Evolutionary conservation across 2,329 filamentous ascomycete genomes (phyloP).

Genomic region (Penicillium sp.): DNA sequence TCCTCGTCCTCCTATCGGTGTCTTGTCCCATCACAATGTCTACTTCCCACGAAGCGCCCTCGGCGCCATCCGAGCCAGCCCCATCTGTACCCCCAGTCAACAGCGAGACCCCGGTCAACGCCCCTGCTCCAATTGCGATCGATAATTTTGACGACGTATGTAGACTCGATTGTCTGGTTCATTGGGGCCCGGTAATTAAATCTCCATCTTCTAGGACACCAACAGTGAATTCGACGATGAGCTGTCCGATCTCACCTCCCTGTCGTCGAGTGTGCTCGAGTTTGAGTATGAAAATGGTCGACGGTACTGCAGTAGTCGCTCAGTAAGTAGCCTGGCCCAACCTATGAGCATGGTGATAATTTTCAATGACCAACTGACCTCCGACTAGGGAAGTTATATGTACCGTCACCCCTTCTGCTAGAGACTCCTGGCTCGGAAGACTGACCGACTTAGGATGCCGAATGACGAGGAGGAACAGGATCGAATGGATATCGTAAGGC

Average conservation of each 20-base stretch:
- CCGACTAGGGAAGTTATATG: conserved; percentile 16
- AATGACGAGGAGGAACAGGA: conserved; percentile 37
- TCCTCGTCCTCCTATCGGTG: neutral
- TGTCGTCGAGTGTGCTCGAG: conserved; percentile 30
- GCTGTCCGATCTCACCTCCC: conserved; percentile 18
- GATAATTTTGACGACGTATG: conserved; percentile 17
- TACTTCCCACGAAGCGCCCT: neutral
- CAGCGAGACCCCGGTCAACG: conserved; percentile 5
- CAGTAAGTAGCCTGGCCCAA: conserved; percentile 11
- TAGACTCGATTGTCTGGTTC: conserved; percentile 1
- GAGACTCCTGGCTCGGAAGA: neutral
- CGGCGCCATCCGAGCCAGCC: conserved; percentile 2
- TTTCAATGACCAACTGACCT: neutral
- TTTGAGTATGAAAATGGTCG: conserved; percentile 42
- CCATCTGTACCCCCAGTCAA: conserved; percentile 3
- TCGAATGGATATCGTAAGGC: conserved; percentile 28
- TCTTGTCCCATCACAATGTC: conserved; percentile 1
- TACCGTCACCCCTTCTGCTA: conserved; percentile 1
- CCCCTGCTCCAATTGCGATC: conserved; percentile 11
- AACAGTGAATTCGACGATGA: conserved; percentile 13
- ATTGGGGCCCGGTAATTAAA: neutral
- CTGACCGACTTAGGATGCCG: conserved; percentile 25
- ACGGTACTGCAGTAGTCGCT: conserved; percentile 34
- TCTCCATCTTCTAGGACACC: conserved; percentile 6
- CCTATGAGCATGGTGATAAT: neutral